A percentile compares a stretch with the other conserved stretches of the same genome.
Evolutionary conservation across 192 early-diverging fungal genomes (phyloP).

Genomic region (Coemansia sp.): DNA sequence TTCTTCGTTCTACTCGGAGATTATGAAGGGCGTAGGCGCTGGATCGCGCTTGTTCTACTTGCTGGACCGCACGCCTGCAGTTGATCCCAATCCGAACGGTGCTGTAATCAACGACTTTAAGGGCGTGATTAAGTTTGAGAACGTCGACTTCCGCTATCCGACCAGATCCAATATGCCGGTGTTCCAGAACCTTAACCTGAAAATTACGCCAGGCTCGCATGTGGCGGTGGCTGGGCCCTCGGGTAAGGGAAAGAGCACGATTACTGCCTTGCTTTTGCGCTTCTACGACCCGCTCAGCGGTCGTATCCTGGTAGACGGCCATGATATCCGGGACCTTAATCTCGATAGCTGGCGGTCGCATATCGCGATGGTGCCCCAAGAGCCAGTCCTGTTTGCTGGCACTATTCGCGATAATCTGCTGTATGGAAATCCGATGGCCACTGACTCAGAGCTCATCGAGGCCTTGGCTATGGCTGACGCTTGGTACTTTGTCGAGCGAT

Average conservation of each 20-base stretch:
- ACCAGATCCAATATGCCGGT: constrained; percentile 60
- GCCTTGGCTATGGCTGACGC: constrained; percentile 53
- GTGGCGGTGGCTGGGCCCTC: constrained; percentile 58
- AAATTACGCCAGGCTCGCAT: constrained; percentile 59
- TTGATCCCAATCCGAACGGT: constrained; percentile 35
- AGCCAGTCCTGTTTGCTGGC: constrained; percentile 71
- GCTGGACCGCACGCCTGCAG: constrained; percentile 54
- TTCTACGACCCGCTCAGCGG: constrained; percentile 71
- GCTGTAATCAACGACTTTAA: constrained; percentile 20
- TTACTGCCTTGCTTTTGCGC: constrained; percentile 65
- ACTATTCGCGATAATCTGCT: constrained; percentile 72
- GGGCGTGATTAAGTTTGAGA: constrained; percentile 60
- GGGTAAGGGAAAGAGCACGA: constrained; percentile 71
- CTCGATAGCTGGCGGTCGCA: constrained; percentile 63
- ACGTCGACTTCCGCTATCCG: constrained; percentile 69
- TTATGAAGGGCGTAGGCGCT: constrained; percentile 72
- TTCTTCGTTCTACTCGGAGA: constrained; percentile 70
- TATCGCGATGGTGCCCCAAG: constrained; percentile 71
- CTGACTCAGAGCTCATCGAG: constrained; percentile 67
- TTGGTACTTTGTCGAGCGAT: constrained; percentile 68
- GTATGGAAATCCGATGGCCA: constrained; percentile 64
- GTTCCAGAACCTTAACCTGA: constrained; percentile 59
- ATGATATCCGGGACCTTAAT: constrained; percentile 59
- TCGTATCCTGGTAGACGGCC: constrained; percentile 61
- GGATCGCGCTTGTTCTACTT: constrained; percentile 63